Conservation (phyloP, 768 basidiomycete species). For the Fomitopsis serialis region DNA sequence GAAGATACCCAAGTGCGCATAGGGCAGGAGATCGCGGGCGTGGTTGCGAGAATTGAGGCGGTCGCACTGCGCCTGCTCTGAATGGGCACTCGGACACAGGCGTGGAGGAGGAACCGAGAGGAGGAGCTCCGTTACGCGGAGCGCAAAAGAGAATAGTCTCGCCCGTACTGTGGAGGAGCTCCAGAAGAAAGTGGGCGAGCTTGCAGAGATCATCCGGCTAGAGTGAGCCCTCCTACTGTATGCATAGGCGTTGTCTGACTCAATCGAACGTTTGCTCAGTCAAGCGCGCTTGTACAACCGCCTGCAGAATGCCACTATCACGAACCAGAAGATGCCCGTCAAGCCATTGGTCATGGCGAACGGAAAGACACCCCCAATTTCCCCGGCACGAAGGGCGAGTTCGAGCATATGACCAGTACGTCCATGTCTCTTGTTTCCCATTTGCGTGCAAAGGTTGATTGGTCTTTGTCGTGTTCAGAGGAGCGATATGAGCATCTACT, state of each 20-base stretch:
- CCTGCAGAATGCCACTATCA: constrained; percentile 30
- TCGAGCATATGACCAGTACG: constrained; percentile 41
- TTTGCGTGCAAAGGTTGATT: neutral
- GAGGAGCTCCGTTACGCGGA: neutral
- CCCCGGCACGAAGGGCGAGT: constrained; percentile 35
- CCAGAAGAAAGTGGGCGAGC: constrained; percentile 30
- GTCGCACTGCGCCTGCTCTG: neutral
- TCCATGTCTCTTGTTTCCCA: neutral
- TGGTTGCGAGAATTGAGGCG: constrained; percentile 19
- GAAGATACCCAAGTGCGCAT: constrained; percentile 29
- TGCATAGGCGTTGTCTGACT: neutral
- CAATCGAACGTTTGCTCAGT: constrained; percentile 12
- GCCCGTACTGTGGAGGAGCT: constrained; percentile 26
- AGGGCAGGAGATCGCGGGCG: constrained; percentile 24
- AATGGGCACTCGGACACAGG: neutral
- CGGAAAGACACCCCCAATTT: constrained; percentile 33
- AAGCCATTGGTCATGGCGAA: constrained; percentile 24
- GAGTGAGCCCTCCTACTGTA: constrained; percentile 24
- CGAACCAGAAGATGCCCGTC: constrained; percentile 27
- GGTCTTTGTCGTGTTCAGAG: constrained; percentile 21
- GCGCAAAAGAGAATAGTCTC: constrained; percentile 10
- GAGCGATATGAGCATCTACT: constrained; percentile 36
- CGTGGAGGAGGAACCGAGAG: constrained; percentile 6
- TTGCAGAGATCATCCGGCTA: constrained; percentile 26
- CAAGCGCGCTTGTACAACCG: constrained; percentile 33